A percentile compares a stretch with the other conserved stretches of the same genome.
Conservation (phyloP, 2,329 filamentous ascomycete species). For the Apiospora saccharicola region DNA sequence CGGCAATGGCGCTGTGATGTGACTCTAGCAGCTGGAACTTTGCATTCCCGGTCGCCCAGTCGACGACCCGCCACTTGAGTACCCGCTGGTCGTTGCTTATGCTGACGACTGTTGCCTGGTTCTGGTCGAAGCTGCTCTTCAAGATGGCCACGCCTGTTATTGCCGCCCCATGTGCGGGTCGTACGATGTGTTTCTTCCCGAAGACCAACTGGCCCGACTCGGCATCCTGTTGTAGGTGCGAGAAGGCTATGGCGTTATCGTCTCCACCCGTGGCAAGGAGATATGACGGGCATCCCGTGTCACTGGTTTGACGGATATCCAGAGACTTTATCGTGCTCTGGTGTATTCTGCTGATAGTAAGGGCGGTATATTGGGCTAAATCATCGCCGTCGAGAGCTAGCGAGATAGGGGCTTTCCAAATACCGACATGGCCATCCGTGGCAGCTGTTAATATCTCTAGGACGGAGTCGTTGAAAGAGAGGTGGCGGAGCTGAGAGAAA, state of each 20-base stretch:
- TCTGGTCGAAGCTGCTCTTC: constrained; percentile 30
- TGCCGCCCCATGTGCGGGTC: constrained; percentile 74
- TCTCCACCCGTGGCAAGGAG: constrained; percentile 82
- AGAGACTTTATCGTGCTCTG: constrained; percentile 82
- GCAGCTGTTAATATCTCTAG: constrained; percentile 70
- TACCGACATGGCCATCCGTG: constrained; percentile 79
- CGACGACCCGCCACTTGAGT: constrained; percentile 57
- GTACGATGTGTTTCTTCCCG: constrained; percentile 47
- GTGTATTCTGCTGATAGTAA: constrained; percentile 63
- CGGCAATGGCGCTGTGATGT: constrained; percentile 66
- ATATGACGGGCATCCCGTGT: constrained; percentile 43
- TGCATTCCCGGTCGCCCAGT: constrained; percentile 31
- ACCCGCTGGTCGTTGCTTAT: constrained; percentile 69
- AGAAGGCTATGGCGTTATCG: constrained; percentile 76
- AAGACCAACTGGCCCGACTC: constrained; percentile 29
- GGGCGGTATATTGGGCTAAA: constrained; percentile 37
- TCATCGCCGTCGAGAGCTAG: not conserved
- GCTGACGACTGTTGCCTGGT: constrained; percentile 47
- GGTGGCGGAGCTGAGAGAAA: constrained; percentile 69
- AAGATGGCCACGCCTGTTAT: constrained; percentile 65
- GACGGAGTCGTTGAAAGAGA: constrained; percentile 40
- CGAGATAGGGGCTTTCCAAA: constrained; percentile 56
- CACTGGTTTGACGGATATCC: constrained; percentile 45
- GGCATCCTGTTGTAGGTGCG: constrained; percentile 34
- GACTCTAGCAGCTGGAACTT: constrained; percentile 54